Evolutionary conservation across 257 asterid species (phyloP).

Genomic region (Nicotiana sylvestris): DNA sequence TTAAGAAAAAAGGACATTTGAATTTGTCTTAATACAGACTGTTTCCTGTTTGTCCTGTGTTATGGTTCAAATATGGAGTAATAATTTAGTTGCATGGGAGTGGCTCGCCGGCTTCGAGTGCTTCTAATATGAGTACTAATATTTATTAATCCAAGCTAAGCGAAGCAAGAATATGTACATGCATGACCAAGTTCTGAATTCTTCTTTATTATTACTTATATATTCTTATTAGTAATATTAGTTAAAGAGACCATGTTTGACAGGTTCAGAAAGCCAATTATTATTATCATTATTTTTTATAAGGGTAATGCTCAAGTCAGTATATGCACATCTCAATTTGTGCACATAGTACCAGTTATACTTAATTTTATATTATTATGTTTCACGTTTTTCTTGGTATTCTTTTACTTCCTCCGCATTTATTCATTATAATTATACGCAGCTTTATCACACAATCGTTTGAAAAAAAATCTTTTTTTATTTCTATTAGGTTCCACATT

Average conservation of each 20-base stretch:
- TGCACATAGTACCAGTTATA: too few relatives aligned
- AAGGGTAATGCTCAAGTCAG: too few relatives aligned
- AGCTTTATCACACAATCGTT: too few relatives aligned
- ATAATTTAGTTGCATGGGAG: constrained; percentile 5
- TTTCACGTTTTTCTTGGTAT: too few relatives aligned
- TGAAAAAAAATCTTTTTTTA: too few relatives aligned
- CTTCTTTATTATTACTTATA: neutral
- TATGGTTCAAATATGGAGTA: constrained; percentile 17
- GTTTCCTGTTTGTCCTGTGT: constrained; percentile 4
- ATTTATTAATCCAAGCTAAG: neutral
- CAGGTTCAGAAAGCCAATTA: neutral
- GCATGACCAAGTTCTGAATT: neutral
- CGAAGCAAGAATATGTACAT: neutral
- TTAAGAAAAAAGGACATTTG: neutral
- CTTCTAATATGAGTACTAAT: constrained; percentile 1
- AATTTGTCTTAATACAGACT: neutral
- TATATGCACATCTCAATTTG: too few relatives aligned
- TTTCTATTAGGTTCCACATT: too few relatives aligned
- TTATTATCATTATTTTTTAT: too few relatives aligned
- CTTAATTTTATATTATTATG: too few relatives aligned
- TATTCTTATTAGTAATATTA: neutral
- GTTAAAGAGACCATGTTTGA: neutral
- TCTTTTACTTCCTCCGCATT: too few relatives aligned
- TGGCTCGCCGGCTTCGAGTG: constrained; percentile 37
- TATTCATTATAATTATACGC: too few relatives aligned